Evolutionary conservation across 768 basidiomycete genomes (phyloP).

Genomic region (Russula lepida): DNA sequence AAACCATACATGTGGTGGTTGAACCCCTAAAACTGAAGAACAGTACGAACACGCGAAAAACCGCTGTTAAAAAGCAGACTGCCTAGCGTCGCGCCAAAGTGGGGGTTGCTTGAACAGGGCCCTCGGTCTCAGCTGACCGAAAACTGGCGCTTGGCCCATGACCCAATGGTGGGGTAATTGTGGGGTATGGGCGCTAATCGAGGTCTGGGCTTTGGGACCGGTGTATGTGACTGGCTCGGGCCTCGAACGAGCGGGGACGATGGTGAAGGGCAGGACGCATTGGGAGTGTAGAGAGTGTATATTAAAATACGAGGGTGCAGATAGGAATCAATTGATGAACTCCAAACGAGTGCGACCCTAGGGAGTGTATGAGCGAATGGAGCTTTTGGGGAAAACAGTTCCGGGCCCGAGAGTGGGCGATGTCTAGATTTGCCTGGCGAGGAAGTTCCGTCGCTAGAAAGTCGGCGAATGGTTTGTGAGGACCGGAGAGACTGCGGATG

Average conservation of each 20-base stretch:
- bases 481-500: constrained; percentile 2
- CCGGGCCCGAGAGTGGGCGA: background rate
- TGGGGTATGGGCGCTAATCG: constrained; percentile 11
- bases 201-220: constrained; percentile 7
- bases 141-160: background rate
- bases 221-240: background rate
- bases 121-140: constrained; percentile 5
- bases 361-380: background rate
- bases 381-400: background rate
- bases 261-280: constrained; percentile 10
- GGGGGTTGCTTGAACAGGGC: background rate
- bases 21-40: background rate
- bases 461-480: constrained; percentile 3
- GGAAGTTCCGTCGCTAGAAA: constrained; percentile 7
- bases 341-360: background rate
- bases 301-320: background rate
- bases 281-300: background rate
- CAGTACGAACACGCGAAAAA: background rate
- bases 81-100: background rate
- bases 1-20: background rate
- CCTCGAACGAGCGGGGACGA: constrained; percentile 9
- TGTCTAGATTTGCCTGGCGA: background rate
- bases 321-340: constrained; percentile 8
- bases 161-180: constrained; percentile 13
- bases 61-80: background rate